These are phyloP conservation scores for Colletotrichum tofieldiae DNA, from an alignment of 2,329 filamentous ascomycete species.

Conservation along the genomic window DNA sequence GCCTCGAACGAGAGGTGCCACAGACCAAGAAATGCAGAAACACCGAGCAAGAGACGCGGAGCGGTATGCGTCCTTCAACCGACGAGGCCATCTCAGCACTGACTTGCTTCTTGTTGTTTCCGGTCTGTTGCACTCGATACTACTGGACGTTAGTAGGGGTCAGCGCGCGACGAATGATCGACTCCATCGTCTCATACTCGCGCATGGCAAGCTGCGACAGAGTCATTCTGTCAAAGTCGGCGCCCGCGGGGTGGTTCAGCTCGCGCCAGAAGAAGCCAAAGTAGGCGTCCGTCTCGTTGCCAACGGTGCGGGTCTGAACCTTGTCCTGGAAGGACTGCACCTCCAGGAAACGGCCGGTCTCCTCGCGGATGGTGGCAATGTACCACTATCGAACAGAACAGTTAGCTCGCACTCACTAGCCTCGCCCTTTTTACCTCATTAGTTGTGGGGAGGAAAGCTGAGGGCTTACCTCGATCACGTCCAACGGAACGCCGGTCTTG, in stretches of 20 bases:
- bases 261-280: slow-evolving; percentile 70
- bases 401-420: slow-evolving; percentile 38
- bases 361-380: slow-evolving; percentile 68
- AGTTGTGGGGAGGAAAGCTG: neutral
- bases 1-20: neutral
- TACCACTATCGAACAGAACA: slow-evolving; percentile 64
- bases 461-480: slow-evolving; percentile 69
- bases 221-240: slow-evolving; percentile 63
- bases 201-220: slow-evolving; percentile 61
- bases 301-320: slow-evolving; percentile 53
- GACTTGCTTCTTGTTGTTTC: neutral
- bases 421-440: slow-evolving; percentile 3
- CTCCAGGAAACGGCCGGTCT: slow-evolving; percentile 61
- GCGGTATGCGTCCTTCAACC: slow-evolving; percentile 1
- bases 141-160: slow-evolving; percentile 32
- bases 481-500: slow-evolving; percentile 64
- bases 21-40: slow-evolving; percentile 5
- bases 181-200: slow-evolving; percentile 67
- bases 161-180: slow-evolving; percentile 62
- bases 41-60: neutral
- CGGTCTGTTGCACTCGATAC: neutral
- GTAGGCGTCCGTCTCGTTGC: slow-evolving; percentile 58
- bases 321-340: slow-evolving; percentile 60
- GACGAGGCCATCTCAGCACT: slow-evolving; percentile 9
- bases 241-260: slow-evolving; percentile 58